Evolutionary conservation across 805 yeast genomes (phyloP).

Genomic region (Cyberlindnera maritima): DNA sequence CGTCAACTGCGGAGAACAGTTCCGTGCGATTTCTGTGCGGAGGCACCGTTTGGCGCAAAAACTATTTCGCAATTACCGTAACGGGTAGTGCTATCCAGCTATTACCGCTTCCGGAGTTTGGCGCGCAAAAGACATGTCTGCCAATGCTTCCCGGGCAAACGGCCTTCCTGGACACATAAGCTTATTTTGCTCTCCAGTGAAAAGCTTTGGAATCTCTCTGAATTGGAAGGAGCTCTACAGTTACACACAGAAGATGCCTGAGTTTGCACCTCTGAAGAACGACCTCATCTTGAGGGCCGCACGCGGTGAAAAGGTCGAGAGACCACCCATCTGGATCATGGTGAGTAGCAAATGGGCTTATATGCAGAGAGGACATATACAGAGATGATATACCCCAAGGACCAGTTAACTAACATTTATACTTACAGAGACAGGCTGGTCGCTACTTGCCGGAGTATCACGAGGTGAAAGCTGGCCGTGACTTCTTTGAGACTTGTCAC

Average conservation of each 20-base stretch:
- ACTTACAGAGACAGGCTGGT: conserved; percentile 78
- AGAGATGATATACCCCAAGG: too few species aligned
- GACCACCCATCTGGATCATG: conserved; percentile 99
- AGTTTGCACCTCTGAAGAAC: conserved; percentile 78
- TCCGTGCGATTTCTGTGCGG: too few species aligned
- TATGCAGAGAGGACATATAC: too few species aligned
- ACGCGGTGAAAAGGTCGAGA: conserved; percentile 81
- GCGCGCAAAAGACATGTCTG: neutral
- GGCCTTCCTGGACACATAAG: neutral
- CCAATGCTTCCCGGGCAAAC: neutral
- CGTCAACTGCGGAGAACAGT: too few species aligned
- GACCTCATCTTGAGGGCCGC: conserved; percentile 93
- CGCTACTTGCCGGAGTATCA: conserved; percentile 90
- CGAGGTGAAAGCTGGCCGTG: conserved; percentile 76
- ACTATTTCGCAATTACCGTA: neutral
- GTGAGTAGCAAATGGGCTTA: too few species aligned
- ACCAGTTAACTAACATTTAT: conserved; percentile 24
- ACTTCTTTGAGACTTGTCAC: conserved; percentile 93
- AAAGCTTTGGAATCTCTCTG: too few species aligned
- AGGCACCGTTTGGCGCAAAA: neutral
- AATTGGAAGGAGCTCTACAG: too few species aligned
- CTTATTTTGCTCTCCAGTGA: neutral
- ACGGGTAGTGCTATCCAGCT: neutral
- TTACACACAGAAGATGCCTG: conserved; percentile 15
- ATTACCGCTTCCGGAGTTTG: neutral